phyloP scores from a whole-genome alignment of 2,329 filamentous ascomycete genomes.

The Tolypocladium endophyticum region DNA sequence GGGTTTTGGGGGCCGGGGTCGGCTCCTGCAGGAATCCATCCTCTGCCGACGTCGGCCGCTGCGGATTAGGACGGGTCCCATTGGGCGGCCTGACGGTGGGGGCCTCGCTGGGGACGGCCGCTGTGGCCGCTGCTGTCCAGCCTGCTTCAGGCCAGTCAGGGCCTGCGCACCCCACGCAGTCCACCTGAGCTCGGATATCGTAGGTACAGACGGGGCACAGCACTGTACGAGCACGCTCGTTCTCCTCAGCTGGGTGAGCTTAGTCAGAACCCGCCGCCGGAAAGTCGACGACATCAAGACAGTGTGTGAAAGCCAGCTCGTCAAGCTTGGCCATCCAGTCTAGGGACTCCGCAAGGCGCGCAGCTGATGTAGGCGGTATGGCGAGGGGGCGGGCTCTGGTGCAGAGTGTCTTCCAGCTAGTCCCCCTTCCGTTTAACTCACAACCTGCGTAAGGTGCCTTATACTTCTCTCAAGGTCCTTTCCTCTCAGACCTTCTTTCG shows the following conservation, averaged over 20 bases:
- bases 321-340: too few relatives aligned
- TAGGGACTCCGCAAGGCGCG: too few relatives aligned
- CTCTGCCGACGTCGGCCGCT: conserved; percentile 5
- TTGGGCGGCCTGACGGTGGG: neutral
- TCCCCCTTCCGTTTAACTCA: too few relatives aligned
- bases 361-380: too few relatives aligned
- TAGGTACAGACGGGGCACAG: neutral
- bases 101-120: neutral
- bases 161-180: neutral
- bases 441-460: too few relatives aligned
- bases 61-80: neutral
- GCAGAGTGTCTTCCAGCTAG: too few relatives aligned
- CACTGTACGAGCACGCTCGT: too few relatives aligned
- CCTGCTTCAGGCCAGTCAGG: neutral
- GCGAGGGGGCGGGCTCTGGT: too few relatives aligned
- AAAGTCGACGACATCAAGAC: too few relatives aligned
- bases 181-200: neutral
- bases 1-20: neutral
- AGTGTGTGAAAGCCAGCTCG: too few relatives aligned
- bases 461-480: too few relatives aligned
- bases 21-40: neutral
- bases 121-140: neutral
- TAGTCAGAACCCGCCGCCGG: neutral
- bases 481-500: too few relatives aligned
- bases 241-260: neutral